Conservation (phyloP, 2,329 filamentous ascomycete species). For the Colletotrichum euphorbiae region DNA sequence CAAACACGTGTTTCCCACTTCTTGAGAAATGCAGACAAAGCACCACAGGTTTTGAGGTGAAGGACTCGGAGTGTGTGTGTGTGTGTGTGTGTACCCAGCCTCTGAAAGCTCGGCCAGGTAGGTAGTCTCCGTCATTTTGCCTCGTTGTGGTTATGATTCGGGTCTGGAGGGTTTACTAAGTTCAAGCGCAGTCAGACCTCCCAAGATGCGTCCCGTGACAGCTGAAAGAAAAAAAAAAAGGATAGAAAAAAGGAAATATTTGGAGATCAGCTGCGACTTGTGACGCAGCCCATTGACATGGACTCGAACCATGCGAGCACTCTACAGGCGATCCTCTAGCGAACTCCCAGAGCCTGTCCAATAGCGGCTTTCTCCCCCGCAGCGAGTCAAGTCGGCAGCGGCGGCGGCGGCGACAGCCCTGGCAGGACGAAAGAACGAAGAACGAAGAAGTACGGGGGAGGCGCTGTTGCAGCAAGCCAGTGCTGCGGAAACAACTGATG, state of each 20-base stretch:
- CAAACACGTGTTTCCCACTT: conserved; percentile 28
- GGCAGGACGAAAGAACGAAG: neutral
- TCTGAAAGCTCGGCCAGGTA: no score
- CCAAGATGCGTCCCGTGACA: neutral
- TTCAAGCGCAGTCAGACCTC: neutral
- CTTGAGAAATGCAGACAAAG: neutral
- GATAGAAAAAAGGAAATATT: no score
- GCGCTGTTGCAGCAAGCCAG: conserved; percentile 17
- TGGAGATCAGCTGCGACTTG: conserved; percentile 34
- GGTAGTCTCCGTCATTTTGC: no score
- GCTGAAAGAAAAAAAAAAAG: neutral
- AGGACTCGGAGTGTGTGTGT: neutral
- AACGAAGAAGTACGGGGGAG: conserved; percentile 23
- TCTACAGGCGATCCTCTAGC: conserved; percentile 4
- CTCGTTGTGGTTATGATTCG: neutral
- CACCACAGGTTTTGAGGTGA: neutral
- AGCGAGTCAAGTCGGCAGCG: no score
- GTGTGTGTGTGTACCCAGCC: neutral
- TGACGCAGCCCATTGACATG: conserved; percentile 21
- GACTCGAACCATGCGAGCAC: neutral
- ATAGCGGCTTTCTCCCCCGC: conserved; percentile 26
- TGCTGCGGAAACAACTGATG: neutral
- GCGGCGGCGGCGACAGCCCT: neutral
- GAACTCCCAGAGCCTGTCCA: neutral
- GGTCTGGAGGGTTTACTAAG: neutral